These are phyloP conservation scores for Neurospora africana DNA, from an alignment of 495 filamentous ascomycete species.

Conservation along the genomic window DNA sequence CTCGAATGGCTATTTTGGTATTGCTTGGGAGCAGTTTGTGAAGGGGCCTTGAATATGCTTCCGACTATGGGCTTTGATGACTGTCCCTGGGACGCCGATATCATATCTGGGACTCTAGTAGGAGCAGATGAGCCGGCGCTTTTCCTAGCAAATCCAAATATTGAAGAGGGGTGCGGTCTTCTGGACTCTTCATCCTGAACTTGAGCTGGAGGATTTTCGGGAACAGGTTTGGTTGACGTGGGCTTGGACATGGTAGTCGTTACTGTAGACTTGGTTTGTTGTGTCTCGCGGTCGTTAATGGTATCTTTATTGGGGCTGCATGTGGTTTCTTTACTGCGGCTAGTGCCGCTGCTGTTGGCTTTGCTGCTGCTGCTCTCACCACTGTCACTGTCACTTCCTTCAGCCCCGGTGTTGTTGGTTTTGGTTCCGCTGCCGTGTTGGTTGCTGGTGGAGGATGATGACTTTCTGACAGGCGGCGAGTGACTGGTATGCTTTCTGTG, in stretches of 20 bases:
- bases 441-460: neutral
- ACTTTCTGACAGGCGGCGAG: neutral
- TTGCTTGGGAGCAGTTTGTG: neutral
- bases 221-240: neutral
- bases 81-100: neutral
- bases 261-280: neutral
- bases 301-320: neutral
- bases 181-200: neutral
- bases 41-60: neutral
- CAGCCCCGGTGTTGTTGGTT: neutral
- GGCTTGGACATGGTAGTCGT: neutral
- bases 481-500: neutral
- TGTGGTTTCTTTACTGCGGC: neutral
- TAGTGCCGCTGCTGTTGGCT: neutral
- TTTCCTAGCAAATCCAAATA: neutral
- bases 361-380: neutral
- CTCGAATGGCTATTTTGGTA: neutral
- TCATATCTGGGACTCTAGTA: neutral
- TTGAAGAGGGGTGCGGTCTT: neutral
- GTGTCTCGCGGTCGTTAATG: neutral
- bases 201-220: neutral
- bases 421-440: neutral
- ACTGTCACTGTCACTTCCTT: neutral
- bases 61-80: neutral
- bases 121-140: neutral